Percentiles rank a stretch among this genome's conserved stretches.
These are phyloP conservation scores for Huntiella moniliformis DNA, from an alignment of 2,329 filamentous ascomycete genomes.

Conservation along the genomic window DNA sequence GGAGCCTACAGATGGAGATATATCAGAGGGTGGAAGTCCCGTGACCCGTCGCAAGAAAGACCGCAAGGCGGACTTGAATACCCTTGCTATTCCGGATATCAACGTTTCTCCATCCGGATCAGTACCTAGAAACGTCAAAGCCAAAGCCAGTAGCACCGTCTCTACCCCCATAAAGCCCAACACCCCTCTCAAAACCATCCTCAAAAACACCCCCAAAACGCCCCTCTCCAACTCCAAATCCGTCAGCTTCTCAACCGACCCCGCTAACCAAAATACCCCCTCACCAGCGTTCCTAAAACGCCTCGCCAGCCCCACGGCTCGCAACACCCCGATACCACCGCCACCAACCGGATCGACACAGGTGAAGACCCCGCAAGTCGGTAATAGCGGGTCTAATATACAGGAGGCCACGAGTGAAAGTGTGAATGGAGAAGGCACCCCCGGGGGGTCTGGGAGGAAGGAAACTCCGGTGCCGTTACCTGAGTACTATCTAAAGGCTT, in stretches of 20 bases:
- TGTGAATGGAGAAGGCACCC: too few species aligned
- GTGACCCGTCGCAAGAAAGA: background rate
- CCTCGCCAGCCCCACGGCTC: background rate
- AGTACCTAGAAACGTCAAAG: background rate
- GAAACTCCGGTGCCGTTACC: background rate
- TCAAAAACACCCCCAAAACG: too few species aligned
- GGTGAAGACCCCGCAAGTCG: background rate
- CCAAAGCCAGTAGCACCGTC: too few species aligned
- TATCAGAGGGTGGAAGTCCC: background rate
- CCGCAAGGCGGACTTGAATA: background rate
- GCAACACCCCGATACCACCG: background rate
- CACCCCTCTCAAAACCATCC: too few species aligned
- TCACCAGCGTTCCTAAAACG: background rate
- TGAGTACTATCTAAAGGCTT: background rate
- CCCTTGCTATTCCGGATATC: background rate
- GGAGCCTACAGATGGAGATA: background rate
- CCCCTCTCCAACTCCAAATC: too few species aligned
- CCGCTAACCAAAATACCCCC: background rate
- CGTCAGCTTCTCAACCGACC: too few species aligned
- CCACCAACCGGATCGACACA: background rate
- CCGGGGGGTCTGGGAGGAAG: background rate
- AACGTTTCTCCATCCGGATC: background rate
- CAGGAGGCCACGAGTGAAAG: too few species aligned
- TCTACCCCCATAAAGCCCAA: too few species aligned
- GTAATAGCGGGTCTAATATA: background rate